A percentile compares a stretch with the other conserved stretches of the same genome.
Conservation (phyloP, 73 alveolate genomes). For the Paramecium octaurelia region DNA sequence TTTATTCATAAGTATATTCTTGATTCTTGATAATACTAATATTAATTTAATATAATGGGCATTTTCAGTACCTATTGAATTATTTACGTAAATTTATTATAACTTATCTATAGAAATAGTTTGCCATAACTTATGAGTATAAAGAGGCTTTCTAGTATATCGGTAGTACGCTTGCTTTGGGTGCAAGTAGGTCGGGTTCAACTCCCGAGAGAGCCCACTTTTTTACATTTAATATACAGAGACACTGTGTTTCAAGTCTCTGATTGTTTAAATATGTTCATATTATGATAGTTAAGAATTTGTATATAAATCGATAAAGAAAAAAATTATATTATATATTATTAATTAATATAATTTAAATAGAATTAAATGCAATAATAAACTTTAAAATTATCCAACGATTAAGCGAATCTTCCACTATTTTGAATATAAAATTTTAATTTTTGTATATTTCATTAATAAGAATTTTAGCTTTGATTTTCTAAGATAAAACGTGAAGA, state of each 20-base stretch:
- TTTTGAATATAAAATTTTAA: not conserved
- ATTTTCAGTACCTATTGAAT: not conserved
- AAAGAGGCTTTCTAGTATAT: conserved; percentile 37
- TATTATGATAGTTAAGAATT: no score
- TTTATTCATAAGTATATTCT: not conserved
- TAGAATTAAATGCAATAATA: not conserved
- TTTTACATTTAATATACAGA: not conserved
- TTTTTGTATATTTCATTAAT: not conserved
- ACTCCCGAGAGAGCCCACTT: conserved; percentile 34
- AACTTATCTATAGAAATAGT: not conserved
- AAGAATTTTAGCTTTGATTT: not conserved
- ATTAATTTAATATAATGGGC: not conserved
- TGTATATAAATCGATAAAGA: no score
- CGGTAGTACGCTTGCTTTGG: conserved; percentile 44
- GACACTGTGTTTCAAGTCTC: not conserved
- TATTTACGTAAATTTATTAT: not conserved
- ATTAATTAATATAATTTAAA: no score
- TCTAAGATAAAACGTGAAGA: not conserved
- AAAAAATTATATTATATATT: no score
- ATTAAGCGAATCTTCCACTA: not conserved
- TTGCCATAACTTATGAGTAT: not conserved
- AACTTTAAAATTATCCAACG: not conserved
- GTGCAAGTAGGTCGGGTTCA: conserved; percentile 24
- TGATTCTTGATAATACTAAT: not conserved
- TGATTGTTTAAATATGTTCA: not conserved